phyloP scores from a whole-genome alignment of 2,329 filamentous ascomycete genomes.

The Fusarium verticillioides region DNA sequence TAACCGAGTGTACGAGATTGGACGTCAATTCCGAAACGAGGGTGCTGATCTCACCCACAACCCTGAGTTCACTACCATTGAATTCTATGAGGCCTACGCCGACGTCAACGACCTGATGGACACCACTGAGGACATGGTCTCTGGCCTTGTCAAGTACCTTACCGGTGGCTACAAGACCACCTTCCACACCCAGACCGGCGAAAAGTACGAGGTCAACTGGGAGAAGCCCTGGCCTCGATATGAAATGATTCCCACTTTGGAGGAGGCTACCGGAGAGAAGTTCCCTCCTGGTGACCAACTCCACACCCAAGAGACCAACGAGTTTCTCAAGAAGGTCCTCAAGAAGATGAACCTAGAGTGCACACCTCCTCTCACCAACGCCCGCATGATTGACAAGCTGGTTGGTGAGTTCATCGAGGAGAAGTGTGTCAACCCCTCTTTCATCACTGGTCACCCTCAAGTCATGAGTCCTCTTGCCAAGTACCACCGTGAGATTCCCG shows the following conservation, averaged over 20 bases:
- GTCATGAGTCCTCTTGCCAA: conserved; percentile 93
- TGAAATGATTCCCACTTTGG: conserved; percentile 89
- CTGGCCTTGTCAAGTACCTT: conserved; percentile 86
- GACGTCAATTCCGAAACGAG: conserved; percentile 95
- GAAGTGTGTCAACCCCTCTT: conserved; percentile 87
- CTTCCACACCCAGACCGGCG: conserved; percentile 87
- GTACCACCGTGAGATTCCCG: conserved; percentile 83
- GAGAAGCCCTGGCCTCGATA: conserved; percentile 91
- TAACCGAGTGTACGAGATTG: conserved; percentile 94
- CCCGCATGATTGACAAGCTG: conserved; percentile 95
- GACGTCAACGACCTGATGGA: conserved; percentile 86
- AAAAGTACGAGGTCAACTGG: conserved; percentile 95
- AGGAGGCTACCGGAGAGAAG: conserved; percentile 89
- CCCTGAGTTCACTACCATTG: conserved; percentile 94
- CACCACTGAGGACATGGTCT: conserved; percentile 92
- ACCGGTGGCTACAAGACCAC: conserved; percentile 87
- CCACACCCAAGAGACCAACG: conserved; percentile 88
- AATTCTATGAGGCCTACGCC: conserved; percentile 96
- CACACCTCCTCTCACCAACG: conserved; percentile 88
- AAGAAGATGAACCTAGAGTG: conserved; percentile 94
- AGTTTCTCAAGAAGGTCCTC: conserved; percentile 85
- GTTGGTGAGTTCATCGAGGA: conserved; percentile 95
- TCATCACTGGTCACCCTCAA: conserved; percentile 72
- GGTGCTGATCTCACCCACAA: conserved; percentile 83
- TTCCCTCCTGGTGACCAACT: conserved; percentile 91